A percentile compares a stretch with the other conserved stretches of the same genome.
Conservation (phyloP, 441 rosid species). For the Macaranga tanarius region DNA sequence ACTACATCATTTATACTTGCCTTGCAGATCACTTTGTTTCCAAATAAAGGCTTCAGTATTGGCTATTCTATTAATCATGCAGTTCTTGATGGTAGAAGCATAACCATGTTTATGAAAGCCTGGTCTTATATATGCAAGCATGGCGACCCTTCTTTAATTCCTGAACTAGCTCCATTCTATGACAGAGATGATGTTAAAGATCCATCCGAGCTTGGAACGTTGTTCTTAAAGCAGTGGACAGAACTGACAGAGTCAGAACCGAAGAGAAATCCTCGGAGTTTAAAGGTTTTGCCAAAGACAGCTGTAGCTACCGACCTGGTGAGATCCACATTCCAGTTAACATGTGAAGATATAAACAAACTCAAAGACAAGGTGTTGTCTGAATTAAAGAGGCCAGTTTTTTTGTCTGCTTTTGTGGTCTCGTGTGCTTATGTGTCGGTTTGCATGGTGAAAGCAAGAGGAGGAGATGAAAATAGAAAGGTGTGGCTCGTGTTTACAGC, state of each 20-base stretch:
- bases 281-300: neutral
- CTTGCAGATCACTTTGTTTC: conserved; percentile 24
- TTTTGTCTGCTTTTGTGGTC: conserved; percentile 10
- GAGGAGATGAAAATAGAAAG: neutral
- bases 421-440: conserved; percentile 5
- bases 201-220: neutral
- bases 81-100: conserved; percentile 17
- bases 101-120: conserved; percentile 14
- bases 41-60: conserved; percentile 19
- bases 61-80: conserved; percentile 9
- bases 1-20: neutral
- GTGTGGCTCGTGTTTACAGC: neutral
- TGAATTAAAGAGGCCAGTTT: neutral
- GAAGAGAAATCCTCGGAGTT: conserved; percentile 11
- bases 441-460: conserved; percentile 11
- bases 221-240: neutral
- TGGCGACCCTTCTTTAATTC: neutral
- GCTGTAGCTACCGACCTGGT: neutral
- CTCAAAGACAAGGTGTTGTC: conserved; percentile 41
- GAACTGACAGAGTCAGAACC: neutral
- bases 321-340: conserved; percentile 25
- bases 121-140: conserved; percentile 25
- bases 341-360: conserved; percentile 40
- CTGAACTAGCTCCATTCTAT: conserved; percentile 19
- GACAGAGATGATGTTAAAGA: conserved; percentile 17